phyloP scores from a whole-genome alignment of 176 grass and related monocot species.

The Ampelocalamus luodianensis region DNA sequence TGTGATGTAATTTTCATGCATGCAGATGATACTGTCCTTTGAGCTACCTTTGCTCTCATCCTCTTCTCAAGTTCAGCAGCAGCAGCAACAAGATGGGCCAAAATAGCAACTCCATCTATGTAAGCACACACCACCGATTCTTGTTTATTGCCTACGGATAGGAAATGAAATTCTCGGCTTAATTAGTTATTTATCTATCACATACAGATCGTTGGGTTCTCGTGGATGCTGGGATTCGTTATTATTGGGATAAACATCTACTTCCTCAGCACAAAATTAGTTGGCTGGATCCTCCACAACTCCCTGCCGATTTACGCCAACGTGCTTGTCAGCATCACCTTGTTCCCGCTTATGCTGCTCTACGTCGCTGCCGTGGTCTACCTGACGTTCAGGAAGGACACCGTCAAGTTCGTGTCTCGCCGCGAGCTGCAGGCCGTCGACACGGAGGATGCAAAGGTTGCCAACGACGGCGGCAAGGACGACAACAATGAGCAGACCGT shows the following conservation, averaged over 20 bases:
- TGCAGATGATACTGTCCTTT: slow-evolving; percentile 74
- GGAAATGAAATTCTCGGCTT: slow-evolving; percentile 9
- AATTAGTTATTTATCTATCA: slow-evolving; percentile 46
- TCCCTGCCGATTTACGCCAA: slow-evolving; percentile 54
- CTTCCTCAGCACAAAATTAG: slow-evolving; percentile 78
- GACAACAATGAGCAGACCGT: background rate
- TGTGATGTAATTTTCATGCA: slow-evolving; percentile 2
- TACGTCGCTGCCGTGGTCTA: slow-evolving; percentile 56
- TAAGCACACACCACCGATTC: slow-evolving; percentile 49
- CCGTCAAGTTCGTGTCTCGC: slow-evolving; percentile 36
- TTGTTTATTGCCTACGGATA: slow-evolving; percentile 56
- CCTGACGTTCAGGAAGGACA: slow-evolving; percentile 72
- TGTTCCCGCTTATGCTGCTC: slow-evolving; percentile 65
- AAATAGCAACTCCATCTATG: slow-evolving; percentile 66
- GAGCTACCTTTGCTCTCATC: slow-evolving; percentile 68
- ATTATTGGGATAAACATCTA: slow-evolving; percentile 81
- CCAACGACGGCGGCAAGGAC: background rate
- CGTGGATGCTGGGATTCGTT: slow-evolving; percentile 60
- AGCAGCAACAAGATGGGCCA: slow-evolving; percentile 60
- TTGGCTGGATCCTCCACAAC: slow-evolving; percentile 63
- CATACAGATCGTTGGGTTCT: slow-evolving; percentile 50
- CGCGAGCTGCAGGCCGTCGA: slow-evolving; percentile 32
- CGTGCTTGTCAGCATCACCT: slow-evolving; percentile 49
- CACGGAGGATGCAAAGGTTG: slow-evolving; percentile 31
- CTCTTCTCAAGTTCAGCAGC: slow-evolving; percentile 73